Evolutionary conservation across 2,329 filamentous ascomycete species (phyloP).

Genomic region (Xylariaceae sp.): DNA sequence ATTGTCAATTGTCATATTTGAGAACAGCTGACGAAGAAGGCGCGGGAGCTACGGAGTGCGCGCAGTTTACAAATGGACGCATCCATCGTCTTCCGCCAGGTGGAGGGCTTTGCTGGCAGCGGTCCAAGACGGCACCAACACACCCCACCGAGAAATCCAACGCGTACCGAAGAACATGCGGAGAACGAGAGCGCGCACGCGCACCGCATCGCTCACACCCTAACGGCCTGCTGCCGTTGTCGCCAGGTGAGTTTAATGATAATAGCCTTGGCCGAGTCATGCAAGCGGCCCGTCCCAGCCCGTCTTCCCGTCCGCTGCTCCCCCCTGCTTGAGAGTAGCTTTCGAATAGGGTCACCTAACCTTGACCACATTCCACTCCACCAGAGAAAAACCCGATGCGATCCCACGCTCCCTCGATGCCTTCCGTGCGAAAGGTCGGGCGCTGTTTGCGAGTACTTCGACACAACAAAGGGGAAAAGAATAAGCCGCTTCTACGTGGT

Average conservation of each 20-base stretch:
- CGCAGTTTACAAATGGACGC: constrained; percentile 47
- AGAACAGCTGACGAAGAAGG: neutral
- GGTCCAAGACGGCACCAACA: constrained; percentile 35
- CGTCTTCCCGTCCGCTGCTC: no score
- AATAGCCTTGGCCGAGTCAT: no score
- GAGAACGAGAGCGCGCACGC: constrained; percentile 50
- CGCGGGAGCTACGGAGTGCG: neutral
- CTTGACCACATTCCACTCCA: neutral
- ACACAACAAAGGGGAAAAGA: constrained; percentile 77
- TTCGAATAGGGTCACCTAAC: neutral
- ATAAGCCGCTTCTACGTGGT: constrained; percentile 91
- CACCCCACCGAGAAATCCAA: constrained; percentile 24
- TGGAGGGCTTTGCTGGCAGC: constrained; percentile 43
- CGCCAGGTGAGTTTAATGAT: constrained; percentile 69
- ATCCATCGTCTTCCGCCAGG: constrained; percentile 52
- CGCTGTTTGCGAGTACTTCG: constrained; percentile 90
- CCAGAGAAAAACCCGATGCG: constrained; percentile 92
- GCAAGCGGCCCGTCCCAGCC: no score
- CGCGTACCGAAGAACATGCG: constrained; percentile 37
- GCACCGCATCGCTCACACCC: constrained; percentile 67
- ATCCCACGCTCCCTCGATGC: constrained; percentile 86
- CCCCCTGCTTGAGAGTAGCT: constrained; percentile 2
- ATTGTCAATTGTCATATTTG: constrained; percentile 9
- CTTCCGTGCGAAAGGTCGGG: constrained; percentile 88
- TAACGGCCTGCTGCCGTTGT: constrained; percentile 76